phyloP scores from a whole-genome alignment of 2,329 filamentous ascomycete species.

The Fusarium sp. region DNA sequence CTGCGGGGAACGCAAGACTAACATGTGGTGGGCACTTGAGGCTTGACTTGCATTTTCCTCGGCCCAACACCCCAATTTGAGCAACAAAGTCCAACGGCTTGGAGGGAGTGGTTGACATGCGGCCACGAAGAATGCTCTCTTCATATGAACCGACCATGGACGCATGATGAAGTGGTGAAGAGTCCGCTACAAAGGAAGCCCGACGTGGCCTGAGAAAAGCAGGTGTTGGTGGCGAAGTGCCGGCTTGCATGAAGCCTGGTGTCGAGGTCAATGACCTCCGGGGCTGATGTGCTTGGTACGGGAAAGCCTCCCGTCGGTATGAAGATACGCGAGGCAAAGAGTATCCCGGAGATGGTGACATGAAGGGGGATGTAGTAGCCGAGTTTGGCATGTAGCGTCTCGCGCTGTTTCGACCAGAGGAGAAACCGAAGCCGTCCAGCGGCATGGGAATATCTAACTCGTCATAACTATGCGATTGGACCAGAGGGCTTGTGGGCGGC shows the following conservation, averaged over 20 bases:
- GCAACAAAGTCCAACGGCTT: conserved; percentile 93
- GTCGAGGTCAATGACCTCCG: conserved; percentile 78
- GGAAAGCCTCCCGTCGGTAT: conserved; percentile 70
- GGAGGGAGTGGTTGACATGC: conserved; percentile 97
- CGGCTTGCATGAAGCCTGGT: conserved; percentile 53
- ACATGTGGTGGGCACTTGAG: conserved; percentile 91
- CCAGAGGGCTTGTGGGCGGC: conserved; percentile 90
- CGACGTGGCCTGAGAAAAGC: conserved; percentile 67
- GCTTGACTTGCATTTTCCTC: conserved; percentile 87
- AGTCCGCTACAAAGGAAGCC: conserved; percentile 79
- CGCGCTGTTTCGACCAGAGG: conserved; percentile 52
- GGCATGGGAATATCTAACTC: conserved; percentile 71
- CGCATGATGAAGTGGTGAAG: conserved; percentile 84
- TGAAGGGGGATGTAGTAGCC: conserved; percentile 61
- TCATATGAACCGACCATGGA: conserved; percentile 99
- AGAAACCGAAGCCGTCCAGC: conserved; percentile 63
- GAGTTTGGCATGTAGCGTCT: conserved; percentile 81
- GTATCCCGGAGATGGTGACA: conserved; percentile 53
- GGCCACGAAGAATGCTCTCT: conserved; percentile 92
- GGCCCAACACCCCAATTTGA: conserved; percentile 92
- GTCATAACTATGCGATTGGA: conserved; percentile 87
- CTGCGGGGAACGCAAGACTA: conserved; percentile 89
- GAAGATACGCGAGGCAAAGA: conserved; percentile 45
- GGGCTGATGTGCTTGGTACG: conserved; percentile 84
- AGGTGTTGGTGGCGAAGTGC: conserved; percentile 63